These are phyloP conservation scores for Annulohypoxylon stygium DNA, from an alignment of 495 filamentous ascomycete genomes.

Conservation along the genomic window DNA sequence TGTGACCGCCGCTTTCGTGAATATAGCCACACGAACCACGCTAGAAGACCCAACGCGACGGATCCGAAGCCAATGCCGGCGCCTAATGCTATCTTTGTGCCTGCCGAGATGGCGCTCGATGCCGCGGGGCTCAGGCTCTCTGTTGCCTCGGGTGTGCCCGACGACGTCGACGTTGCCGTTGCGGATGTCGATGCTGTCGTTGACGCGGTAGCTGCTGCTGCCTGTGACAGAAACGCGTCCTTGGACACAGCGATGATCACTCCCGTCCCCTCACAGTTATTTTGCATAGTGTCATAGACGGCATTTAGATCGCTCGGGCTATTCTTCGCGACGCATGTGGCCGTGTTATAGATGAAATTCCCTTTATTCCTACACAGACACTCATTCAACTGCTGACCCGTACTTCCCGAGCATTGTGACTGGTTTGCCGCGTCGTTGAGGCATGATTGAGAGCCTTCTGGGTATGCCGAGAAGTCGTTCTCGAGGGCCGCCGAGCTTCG, in stretches of 20 bases:
- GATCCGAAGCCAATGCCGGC: constrained; percentile 41
- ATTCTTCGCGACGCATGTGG: constrained; percentile 55
- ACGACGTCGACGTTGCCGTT: neutral
- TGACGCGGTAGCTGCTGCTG: constrained; percentile 53
- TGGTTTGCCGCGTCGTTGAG: constrained; percentile 52
- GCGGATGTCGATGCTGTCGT: constrained; percentile 25
- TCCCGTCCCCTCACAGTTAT: constrained; percentile 54
- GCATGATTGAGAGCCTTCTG: constrained; percentile 55
- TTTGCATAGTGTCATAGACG: constrained; percentile 56
- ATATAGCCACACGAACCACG: constrained; percentile 49
- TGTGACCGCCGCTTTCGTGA: constrained; percentile 35
- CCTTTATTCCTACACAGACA: constrained; percentile 61
- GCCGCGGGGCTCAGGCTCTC: neutral
- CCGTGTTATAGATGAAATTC: constrained; percentile 59
- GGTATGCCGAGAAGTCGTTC: constrained; percentile 61
- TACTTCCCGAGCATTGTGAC: constrained; percentile 51
- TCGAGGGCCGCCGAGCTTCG: constrained; percentile 35
- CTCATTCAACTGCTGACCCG: constrained; percentile 53
- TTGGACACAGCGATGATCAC: constrained; percentile 47
- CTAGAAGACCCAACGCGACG: constrained; percentile 29
- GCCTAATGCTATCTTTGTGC: constrained; percentile 40
- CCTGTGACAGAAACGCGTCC: constrained; percentile 44
- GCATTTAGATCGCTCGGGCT: constrained; percentile 48
- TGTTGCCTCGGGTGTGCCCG: neutral
- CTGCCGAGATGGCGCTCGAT: constrained; percentile 10